A percentile compares a stretch with the other conserved stretches of the same genome.
Evolutionary conservation across 805 yeast genomes (phyloP).

Genomic region (Candida alai): DNA sequence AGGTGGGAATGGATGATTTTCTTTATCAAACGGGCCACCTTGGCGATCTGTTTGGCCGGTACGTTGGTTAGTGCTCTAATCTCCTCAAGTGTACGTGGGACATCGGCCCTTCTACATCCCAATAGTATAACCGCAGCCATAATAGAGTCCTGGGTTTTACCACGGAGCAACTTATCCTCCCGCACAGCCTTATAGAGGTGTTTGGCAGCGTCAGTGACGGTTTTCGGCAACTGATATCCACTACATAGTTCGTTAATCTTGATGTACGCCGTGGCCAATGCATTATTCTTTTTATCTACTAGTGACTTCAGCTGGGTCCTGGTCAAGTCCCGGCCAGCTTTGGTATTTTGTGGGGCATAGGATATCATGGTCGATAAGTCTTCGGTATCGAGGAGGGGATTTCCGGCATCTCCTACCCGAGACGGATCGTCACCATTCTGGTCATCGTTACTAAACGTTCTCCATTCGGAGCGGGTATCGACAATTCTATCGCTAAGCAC

Average conservation of each 20-base stretch:
- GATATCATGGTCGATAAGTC: slow-evolving; percentile 91
- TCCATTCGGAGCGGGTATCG: slow-evolving; percentile 96
- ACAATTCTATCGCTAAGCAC: slow-evolving; percentile 88
- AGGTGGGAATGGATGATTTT: slow-evolving; percentile 50
- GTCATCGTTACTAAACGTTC: slow-evolving; percentile 95
- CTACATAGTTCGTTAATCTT: slow-evolving; percentile 93
- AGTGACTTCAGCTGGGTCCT: slow-evolving; percentile 82
- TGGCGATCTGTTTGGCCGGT: slow-evolving; percentile 89
- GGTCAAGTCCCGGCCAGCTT: slow-evolving; percentile 78
- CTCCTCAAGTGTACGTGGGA: slow-evolving; percentile 91
- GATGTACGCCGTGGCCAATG: slow-evolving; percentile 81
- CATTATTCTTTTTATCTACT: slow-evolving; percentile 83
- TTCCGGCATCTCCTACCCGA: slow-evolving; percentile 98
- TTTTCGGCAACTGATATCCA: slow-evolving; percentile 87
- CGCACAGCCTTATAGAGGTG: slow-evolving; percentile 89
- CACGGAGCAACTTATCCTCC: slow-evolving; percentile 79
- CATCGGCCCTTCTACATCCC: slow-evolving; percentile 90
- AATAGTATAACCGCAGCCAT: slow-evolving; percentile 94
- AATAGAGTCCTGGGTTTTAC: slow-evolving; percentile 85
- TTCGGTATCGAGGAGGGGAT: slow-evolving; percentile 84
- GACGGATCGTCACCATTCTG: slow-evolving; percentile 97
- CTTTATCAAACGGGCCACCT: slow-evolving; percentile 78
- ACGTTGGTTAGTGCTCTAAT: slow-evolving; percentile 91
- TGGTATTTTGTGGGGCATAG: slow-evolving; percentile 50
- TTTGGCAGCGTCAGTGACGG: slow-evolving; percentile 94